phyloP scores from a whole-genome alignment of 257 asterid species.

The Avicennia marina region DNA sequence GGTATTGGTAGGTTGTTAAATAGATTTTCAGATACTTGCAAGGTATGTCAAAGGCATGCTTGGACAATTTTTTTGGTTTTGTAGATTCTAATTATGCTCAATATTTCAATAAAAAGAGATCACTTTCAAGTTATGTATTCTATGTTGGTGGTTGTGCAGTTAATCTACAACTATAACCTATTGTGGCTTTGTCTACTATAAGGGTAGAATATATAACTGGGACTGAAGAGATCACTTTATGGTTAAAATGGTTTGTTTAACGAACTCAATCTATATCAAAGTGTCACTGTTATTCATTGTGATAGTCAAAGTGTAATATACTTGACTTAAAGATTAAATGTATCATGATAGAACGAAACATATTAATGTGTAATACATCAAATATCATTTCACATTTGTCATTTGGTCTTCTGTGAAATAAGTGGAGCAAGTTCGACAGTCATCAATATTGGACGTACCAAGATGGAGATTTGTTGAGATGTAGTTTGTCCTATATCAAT shows the following conservation, averaged over 20 bases:
- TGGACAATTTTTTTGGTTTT: background rate
- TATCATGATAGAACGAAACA: constrained; percentile 1
- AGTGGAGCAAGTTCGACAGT: too few species aligned
- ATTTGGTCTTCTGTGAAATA: too few species aligned
- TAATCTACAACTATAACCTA: background rate
- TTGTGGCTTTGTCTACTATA: background rate
- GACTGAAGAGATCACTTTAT: background rate
- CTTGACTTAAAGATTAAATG: background rate
- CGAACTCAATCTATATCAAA: too few species aligned
- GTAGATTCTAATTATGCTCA: background rate
- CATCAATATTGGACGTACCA: too few species aligned
- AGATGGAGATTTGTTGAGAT: too few species aligned
- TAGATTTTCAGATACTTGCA: too few species aligned
- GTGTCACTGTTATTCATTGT: background rate
- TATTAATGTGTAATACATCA: background rate
- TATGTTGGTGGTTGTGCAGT: background rate
- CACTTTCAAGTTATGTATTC: background rate
- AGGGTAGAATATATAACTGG: background rate
- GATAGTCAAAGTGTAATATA: background rate
- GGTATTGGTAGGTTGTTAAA: background rate
- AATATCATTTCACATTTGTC: background rate
- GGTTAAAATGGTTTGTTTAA: background rate
- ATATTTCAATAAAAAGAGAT: background rate
- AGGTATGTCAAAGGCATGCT: too few species aligned
- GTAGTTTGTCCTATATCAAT: too few species aligned